Conservation (phyloP, 352 stramenopile species). For the Phytophthora chlamydospora region DNA sequence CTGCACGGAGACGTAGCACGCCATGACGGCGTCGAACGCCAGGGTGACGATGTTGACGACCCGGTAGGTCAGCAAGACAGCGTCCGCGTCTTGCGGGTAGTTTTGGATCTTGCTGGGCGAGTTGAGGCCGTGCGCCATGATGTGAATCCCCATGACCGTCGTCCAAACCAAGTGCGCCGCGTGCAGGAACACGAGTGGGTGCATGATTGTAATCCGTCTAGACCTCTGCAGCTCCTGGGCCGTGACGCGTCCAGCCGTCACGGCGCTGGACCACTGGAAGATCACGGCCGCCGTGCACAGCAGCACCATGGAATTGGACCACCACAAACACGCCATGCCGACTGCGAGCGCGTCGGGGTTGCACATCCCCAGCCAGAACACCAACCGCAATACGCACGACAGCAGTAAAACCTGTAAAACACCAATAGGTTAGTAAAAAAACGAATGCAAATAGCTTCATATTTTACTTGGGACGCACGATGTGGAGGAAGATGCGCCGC, state of each 20-base stretch:
- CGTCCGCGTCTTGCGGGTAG: constrained; percentile 26
- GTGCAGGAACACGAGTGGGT: constrained; percentile 68
- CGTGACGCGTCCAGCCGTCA: constrained; percentile 56
- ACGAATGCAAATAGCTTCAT: constrained; percentile 4
- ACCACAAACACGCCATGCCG: constrained; percentile 54
- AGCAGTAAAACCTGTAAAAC: constrained; percentile 45
- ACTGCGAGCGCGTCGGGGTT: constrained; percentile 31
- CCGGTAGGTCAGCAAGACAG: constrained; percentile 43
- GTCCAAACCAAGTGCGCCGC: constrained; percentile 55
- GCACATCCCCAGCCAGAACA: constrained; percentile 56
- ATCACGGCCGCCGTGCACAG: constrained; percentile 73
- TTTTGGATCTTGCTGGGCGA: constrained; percentile 26
- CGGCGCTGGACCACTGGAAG: constrained; percentile 69
- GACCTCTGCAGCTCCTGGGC: constrained; percentile 53
- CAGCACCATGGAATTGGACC: constrained; percentile 68
- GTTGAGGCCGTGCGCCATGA: constrained; percentile 31
- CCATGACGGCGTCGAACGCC: constrained; percentile 49
- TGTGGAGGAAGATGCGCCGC: constrained; percentile 62
- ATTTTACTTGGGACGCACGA: constrained; percentile 37
- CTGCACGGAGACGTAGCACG: constrained; percentile 50
- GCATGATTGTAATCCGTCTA: constrained; percentile 53
- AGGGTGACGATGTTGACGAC: constrained; percentile 55
- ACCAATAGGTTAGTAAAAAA: constrained; percentile 24
- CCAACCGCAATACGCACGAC: constrained; percentile 45
- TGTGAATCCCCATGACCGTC: constrained; percentile 38